Percentiles rank a stretch among this genome's conserved stretches.
Conservation (phyloP, 495 filamentous ascomycete species). For the Pseudevernia furfuracea region DNA sequence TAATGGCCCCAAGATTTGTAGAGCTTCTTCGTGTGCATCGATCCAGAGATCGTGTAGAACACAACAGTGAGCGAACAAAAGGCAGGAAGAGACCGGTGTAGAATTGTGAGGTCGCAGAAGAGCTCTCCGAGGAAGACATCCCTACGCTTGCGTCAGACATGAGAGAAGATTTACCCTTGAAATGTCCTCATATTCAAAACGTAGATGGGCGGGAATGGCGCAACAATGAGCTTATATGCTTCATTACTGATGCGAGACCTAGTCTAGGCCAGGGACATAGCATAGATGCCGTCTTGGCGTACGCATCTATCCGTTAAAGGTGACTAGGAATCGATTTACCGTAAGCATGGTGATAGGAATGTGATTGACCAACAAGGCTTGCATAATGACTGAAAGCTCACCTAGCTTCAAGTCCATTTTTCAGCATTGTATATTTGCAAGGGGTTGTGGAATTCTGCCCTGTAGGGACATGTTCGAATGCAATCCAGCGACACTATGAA, state of each 20-base stretch:
- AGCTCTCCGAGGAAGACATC: background rate
- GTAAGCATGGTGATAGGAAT: background rate
- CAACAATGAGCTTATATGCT: background rate
- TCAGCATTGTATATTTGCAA: background rate
- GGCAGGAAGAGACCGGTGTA: background rate
- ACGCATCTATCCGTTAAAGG: background rate
- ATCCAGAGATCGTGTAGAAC: background rate
- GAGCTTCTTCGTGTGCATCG: background rate
- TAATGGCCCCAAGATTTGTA: background rate
- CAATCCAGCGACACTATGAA: background rate
- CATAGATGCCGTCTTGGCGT: background rate
- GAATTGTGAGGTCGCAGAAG: background rate
- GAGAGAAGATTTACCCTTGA: background rate
- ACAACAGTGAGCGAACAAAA: background rate
- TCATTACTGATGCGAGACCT: background rate
- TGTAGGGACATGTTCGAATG: background rate
- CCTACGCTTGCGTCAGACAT: background rate
- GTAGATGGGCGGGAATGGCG: background rate
- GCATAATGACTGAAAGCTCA: slow-evolving; percentile 12
- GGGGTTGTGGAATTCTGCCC: background rate
- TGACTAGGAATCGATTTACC: background rate
- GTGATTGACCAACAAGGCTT: background rate
- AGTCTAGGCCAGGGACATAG: background rate
- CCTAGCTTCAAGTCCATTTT: slow-evolving; percentile 1
- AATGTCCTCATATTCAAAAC: background rate